Evolutionary conservation across 2,329 filamentous ascomycete genomes (phyloP), one percentile per base, ranked within the genome.

Genomic region (Davidsoniella eucalypti): DNA sequence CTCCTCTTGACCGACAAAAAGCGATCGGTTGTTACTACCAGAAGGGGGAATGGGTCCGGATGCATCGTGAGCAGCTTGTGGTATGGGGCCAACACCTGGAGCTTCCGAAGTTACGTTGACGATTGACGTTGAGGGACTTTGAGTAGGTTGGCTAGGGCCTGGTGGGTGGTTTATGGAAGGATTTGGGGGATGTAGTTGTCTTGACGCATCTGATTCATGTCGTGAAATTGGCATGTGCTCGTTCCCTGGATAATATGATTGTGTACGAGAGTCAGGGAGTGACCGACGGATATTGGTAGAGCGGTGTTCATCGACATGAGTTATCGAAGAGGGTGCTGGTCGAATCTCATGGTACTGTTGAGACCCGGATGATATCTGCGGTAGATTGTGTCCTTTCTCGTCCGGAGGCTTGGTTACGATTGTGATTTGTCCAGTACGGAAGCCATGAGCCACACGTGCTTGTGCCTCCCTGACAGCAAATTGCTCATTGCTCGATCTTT

Each of bases 381-480:
- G 52, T n/a, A 53, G 23, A 3, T 41, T 8, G 17, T 53, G 44
- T 12, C 42, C 44, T 46, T 53, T 50, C 25, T 48, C 48, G 12
- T 53, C 59, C 57, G 36, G 58, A 55, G 23, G 55, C 47, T 52
- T 60, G 52, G 54, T 54, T 25, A 52, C 56, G 48, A 49, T 56
- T 52, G 52, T 60, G 61, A 49, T 55, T 36, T 52, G 47, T 14
- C 49, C 52, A 6, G 52, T 53, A 10, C 46, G 49, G 42, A 57
- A 56, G 4, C 63, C 58, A 7, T 59, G 57, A 2, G 65, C 64
- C 1, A 64, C 67, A 18, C 71, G 68, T 3, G 60, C 59, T 53
- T 70, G 71, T 0, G 73, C 73, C 18, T 76, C 70, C 6, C 61
- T 62, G 0, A 76, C 71, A 1, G 75, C 75, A 49, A 66, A 65